phyloP scores from a whole-genome alignment of 2,329 filamentous ascomycete species.

The Alternaria alternata region DNA sequence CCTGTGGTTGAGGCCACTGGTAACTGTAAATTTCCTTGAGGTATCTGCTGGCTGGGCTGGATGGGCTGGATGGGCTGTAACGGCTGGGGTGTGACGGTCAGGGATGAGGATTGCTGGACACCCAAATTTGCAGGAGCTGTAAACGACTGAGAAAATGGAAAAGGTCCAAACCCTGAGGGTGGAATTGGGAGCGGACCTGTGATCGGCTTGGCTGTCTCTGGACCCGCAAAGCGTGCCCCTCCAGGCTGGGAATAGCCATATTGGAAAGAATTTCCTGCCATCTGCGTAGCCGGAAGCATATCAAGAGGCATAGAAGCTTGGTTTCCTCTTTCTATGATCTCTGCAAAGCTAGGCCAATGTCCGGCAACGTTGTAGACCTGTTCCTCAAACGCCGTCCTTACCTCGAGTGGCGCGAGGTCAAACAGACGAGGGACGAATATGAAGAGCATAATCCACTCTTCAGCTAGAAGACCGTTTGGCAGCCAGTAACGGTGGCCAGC shows the following conservation, averaged over 20 bases:
- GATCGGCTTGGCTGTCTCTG: background rate
- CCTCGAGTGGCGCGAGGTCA: background rate
- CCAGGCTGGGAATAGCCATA: background rate
- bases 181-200: background rate
- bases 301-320: too few species aligned
- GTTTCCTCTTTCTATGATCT: background rate
- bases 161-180: background rate
- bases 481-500: conserved; percentile 14
- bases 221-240: background rate
- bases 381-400: conserved; percentile 1
- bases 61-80: background rate
- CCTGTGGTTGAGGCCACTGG: background rate
- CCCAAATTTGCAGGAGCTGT: background rate
- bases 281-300: too few species aligned
- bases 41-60: background rate
- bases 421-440: background rate
- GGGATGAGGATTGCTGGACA: background rate
- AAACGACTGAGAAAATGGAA: background rate
- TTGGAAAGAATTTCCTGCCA: background rate
- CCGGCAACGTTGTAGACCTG: background rate
- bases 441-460: conserved; percentile 12
- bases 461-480: background rate
- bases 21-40: background rate
- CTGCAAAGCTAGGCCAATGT: background rate
- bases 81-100: background rate